Evolutionary conservation across 257 asterid species (phyloP), one percentile per base, ranked within the genome.

Genomic region (Apocynum venetum): DNA sequence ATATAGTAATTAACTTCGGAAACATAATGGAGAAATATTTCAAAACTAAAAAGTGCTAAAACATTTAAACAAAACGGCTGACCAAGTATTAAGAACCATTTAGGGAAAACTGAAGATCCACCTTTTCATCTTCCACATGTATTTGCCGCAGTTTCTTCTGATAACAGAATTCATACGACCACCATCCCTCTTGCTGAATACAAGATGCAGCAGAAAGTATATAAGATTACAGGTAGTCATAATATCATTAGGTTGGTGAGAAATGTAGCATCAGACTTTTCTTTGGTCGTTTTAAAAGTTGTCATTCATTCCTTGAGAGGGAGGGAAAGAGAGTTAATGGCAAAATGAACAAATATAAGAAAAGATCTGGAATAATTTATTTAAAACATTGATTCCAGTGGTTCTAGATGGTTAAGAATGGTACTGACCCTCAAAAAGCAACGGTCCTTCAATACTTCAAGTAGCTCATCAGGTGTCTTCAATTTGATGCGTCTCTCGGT

Each of bases 171-270:
- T 96, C 99, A 87, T 96, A 96, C 61, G 97, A 86, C 99, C 99
- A 96, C 99, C 99, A 96, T 79, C 99, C 99, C 80, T 96, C 99
- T 93, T 91, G 98, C 99, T 96, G 97, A 73, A 49, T 20, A 51
- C 49, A 40, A 52, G 76, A 52, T 52, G 19, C 43, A 52, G 15
- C 6, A 40, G 15, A 15, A 38, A 51, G 35, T 36, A 56, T 13
- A 49, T 52, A 48, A 38, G 36, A 57, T 57, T 57, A 57, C 25
- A 19, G 64, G 35, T 6, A 6, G 51, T 40, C 49, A 73, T 43
- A 38, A 41, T 68, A 68, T 43, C 36, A 68, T 67, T 67, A 68
- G 73, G 53, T 11, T 31, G 25, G 12, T 5, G 15, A 48, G 44
- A 5, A 31, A 71, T 31, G 20, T 71, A 12, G 61, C 46, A 71